Base-by-base conservation (phyloP, 2,329 filamentous ascomycete species). In the Botrytis porri region DNA sequence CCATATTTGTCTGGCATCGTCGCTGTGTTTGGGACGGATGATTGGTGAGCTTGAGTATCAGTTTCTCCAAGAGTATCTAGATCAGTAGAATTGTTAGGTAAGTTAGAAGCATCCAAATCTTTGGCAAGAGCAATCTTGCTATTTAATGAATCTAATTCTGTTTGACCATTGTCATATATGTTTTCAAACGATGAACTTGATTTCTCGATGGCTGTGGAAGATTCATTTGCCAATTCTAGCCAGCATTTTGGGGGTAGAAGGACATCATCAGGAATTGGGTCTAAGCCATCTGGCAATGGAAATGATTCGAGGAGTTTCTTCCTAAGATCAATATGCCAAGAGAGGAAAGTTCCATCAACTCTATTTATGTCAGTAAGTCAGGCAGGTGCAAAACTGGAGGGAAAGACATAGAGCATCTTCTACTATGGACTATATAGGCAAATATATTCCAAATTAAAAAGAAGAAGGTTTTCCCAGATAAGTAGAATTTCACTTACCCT, bases 271-370 rank as follows among this genome's bases (percentile, higher is more conserved):
- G 93, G 88, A 77, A 98, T 92, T 22, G 93, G 92, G 48, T 87
- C 81, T 59, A 92, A 75, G 2, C 87, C 89, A n/a, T 85, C 82
- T 0, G 92, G 90, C 0, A 95, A 86, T 20, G 95, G 94, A 77
- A 90, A 92, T 20, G 87, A 82, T 69, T 89, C 84, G 35, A 94
- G 82, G 20, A 98, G 83, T 75, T 88, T 86, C 69, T 89, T 87
- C 75, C 88, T 88, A 54, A 99, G 85, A 61, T 86, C 87, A 7
- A 89, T 84, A 29, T 89, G 87, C 95, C 95, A 98, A 12, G 91
- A 89, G 65, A 95, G 83, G 77, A 95, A 96, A 43, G 90, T 89
- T 51, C 93, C 93, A 80, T 97, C 94, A 51, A 95, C 89, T 0
- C 94, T 95, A 73, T 73, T 71, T 73, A 74, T 66, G 51, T 66